Evolutionary conservation across 352 stramenopile species (phyloP), one percentile per base, ranked within the genome.

Genomic region (Pseudoperonospora humuli): DNA sequence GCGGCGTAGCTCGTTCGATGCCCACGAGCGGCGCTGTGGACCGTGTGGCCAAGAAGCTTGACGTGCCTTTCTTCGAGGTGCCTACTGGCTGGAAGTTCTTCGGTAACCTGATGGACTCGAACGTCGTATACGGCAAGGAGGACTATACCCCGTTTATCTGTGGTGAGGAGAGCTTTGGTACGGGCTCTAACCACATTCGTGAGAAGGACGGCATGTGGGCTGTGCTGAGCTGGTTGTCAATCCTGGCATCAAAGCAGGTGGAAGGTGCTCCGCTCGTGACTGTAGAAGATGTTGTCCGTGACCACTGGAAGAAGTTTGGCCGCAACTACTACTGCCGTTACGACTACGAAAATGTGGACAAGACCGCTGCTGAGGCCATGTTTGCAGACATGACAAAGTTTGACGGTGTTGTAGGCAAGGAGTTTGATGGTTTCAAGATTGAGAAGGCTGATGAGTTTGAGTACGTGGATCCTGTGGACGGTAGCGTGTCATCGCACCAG

Each of bases 21-120:
- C 96, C 96, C 13, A 99, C 95, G 18, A 98, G 87, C 31, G 93
- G 86, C 25, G 96, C 96, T 20, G 80, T 99, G 19, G 96, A 99
- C 72, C 78, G 96, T 14, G 96, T 99, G 26, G 95, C 95, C 5
- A 82, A 95, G 66, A 95, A 95, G 59, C 70, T 98, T 31, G 82
- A 81, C 36, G 96, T 99, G 49, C 77, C 84, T 11, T 88, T 93
- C 41, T 99, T 98, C 64, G 94, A 98, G 48, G 97, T 97, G 26
- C 96, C 96, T 14, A 99, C 96, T 21, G 96, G 96, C 39, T 99
- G 96, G 96, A 99, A 99, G 76, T 99, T 98, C 71, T 99, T 99
- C 60, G 96, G 96, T 26, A 99, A 99, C 74, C 71, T 99, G 19
- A 99, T 99, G 96, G 93, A 97, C 70, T 98, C 93, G 10, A 93